These are phyloP conservation scores for Cyclotella distinguenda DNA, from an alignment of 108 stramenopile genomes.

Conservation along the genomic window DNA sequence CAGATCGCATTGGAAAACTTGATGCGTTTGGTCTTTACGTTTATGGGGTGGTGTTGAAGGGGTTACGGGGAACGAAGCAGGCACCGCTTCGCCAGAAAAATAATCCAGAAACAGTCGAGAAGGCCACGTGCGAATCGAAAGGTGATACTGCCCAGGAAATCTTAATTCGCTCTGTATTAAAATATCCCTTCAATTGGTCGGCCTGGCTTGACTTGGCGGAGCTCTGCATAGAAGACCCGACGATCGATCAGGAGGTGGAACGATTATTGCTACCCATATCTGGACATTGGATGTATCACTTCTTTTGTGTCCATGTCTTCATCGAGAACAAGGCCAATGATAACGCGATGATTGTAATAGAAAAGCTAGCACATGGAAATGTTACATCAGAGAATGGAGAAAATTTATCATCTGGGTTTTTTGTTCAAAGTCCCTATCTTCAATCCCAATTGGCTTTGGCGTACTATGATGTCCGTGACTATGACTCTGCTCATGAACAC, in stretches of 20 bases:
- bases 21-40: constrained; percentile 94
- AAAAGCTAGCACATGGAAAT: constrained; percentile 62
- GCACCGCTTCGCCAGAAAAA: constrained; percentile 12
- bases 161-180: constrained; percentile 66
- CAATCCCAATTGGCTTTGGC: constrained; percentile 76
- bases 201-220: constrained; percentile 94
- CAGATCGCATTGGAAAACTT: constrained; percentile 34
- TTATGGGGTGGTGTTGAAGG: constrained; percentile 75
- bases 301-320: constrained; percentile 89
- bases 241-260: constrained; percentile 66
- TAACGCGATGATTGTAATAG: constrained; percentile 63
- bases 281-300: constrained; percentile 84
- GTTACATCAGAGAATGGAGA: constrained; percentile 3
- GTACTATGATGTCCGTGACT: constrained; percentile 90
- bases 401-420: constrained; percentile 32
- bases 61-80: constrained; percentile 34
- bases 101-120: background rate
- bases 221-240: constrained; percentile 57
- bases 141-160: constrained; percentile 56
- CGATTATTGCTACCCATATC: constrained; percentile 47
- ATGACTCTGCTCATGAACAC: constrained; percentile 83
- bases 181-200: constrained; percentile 93
- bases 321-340: constrained; percentile 87
- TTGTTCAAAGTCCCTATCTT: constrained; percentile 76
- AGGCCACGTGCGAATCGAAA: background rate